These are phyloP conservation scores for Garcia nutans DNA, from an alignment of 345 rosid genomes.

Conservation along the genomic window DNA sequence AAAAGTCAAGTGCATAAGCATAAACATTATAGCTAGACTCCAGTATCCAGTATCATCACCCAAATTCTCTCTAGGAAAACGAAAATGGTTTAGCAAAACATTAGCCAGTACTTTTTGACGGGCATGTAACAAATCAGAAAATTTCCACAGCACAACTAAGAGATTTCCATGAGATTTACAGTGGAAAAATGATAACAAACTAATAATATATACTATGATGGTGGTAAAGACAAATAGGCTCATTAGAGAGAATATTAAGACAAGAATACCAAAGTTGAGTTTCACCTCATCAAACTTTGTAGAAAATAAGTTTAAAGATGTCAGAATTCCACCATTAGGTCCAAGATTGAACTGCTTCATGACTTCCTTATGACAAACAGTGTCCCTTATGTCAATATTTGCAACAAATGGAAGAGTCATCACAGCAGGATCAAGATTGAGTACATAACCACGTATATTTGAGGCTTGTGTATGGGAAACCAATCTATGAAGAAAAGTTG, in stretches of 20 bases:
- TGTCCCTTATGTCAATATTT: conserved; percentile 81
- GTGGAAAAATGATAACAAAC: no score
- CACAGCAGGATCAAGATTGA: conserved; percentile 88
- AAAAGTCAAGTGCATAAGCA: neutral
- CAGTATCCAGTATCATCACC: neutral
- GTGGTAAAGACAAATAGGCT: neutral
- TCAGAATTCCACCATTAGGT: conserved; percentile 78
- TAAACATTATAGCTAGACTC: neutral
- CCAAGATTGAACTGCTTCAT: conserved; percentile 83
- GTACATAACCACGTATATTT: conserved; percentile 61
- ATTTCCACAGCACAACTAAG: no score
- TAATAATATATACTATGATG: neutral
- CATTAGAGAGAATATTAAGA: no score
- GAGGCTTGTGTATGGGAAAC: conserved; percentile 69
- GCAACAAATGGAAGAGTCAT: conserved; percentile 78
- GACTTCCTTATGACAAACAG: conserved; percentile 75
- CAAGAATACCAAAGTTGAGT: neutral
- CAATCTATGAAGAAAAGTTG: conserved; percentile 71
- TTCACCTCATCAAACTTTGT: conserved; percentile 81
- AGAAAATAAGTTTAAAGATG: conserved; percentile 76
- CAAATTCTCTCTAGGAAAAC: neutral
- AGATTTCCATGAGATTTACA: no score
- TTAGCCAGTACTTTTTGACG: no score
- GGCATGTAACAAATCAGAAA: no score
- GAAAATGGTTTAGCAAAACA: no score